Percentiles rank a stretch among this genome's conserved stretches.
Evolutionary conservation across 345 rosid genomes (phyloP).

Genomic region (Hibiscus syriacus): DNA sequence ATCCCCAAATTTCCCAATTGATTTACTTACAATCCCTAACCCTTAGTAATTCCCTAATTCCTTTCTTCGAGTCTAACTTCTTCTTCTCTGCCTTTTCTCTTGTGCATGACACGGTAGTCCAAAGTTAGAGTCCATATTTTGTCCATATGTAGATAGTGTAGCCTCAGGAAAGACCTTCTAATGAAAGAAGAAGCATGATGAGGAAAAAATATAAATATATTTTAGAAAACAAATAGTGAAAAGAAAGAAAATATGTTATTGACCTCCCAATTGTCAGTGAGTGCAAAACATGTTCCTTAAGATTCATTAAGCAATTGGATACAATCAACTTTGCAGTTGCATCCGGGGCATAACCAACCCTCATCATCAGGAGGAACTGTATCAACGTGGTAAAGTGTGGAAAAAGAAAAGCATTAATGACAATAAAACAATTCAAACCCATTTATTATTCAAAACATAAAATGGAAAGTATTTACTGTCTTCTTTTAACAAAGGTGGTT

Average conservation of each 20-base stretch:
- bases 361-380: background rate
- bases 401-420: background rate
- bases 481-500: background rate
- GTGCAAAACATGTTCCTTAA: background rate
- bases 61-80: too few species aligned
- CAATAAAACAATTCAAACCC: background rate
- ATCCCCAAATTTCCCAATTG: too few species aligned
- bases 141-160: slow-evolving; percentile 41
- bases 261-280: background rate
- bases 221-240: too few species aligned
- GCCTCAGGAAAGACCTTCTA: slow-evolving; percentile 96
- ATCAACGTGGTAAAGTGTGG: background rate
- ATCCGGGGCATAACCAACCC: background rate
- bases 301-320: background rate
- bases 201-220: background rate
- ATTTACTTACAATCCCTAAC: too few species aligned
- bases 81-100: too few species aligned
- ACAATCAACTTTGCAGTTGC: background rate
- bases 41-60: too few species aligned
- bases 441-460: background rate
- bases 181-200: slow-evolving; percentile 16
- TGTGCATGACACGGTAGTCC: too few species aligned
- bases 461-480: background rate
- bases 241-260: background rate
- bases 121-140: slow-evolving; percentile 39